Evolutionary conservation across 192 early-diverging fungal genomes (phyloP).

Genomic region (Podila epigama): DNA sequence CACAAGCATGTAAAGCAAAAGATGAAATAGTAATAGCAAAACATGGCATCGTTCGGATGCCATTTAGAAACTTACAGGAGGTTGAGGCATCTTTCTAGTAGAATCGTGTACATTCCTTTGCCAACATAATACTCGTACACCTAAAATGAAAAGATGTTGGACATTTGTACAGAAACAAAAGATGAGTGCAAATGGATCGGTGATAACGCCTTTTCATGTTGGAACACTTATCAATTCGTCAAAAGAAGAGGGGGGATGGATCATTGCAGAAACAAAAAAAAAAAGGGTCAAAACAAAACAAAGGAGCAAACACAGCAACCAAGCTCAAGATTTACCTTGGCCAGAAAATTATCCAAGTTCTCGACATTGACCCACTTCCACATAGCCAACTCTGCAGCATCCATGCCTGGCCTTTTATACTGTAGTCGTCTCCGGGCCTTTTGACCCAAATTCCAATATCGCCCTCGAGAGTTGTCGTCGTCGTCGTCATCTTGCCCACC

Average conservation of each 20-base stretch:
- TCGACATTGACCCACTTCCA: slow-evolving; percentile 85
- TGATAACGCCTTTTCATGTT: too few relatives aligned
- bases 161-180: too few relatives aligned
- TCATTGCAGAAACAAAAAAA: neutral
- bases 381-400: slow-evolving; percentile 69
- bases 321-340: slow-evolving; percentile 43
- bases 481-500: slow-evolving; percentile 27
- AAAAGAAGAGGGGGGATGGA: neutral
- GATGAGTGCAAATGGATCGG: too few relatives aligned
- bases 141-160: neutral
- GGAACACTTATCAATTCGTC: too few relatives aligned
- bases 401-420: slow-evolving; percentile 53
- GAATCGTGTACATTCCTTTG: slow-evolving; percentile 86
- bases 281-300: neutral
- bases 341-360: slow-evolving; percentile 86
- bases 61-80: slow-evolving; percentile 69
- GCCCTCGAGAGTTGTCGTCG: slow-evolving; percentile 2
- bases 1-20: neutral
- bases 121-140: slow-evolving; percentile 91
- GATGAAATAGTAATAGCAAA: neutral
- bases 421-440: slow-evolving; percentile 10
- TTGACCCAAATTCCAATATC: slow-evolving; percentile 30
- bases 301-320: too few relatives aligned
- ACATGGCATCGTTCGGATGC: neutral
- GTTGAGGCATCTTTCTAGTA: slow-evolving; percentile 79